Percentiles rank a stretch among this genome's conserved stretches.
phyloP scores from a whole-genome alignment of 2,329 filamentous ascomycete genomes.

The Arthrobotrys sinensis region DNA sequence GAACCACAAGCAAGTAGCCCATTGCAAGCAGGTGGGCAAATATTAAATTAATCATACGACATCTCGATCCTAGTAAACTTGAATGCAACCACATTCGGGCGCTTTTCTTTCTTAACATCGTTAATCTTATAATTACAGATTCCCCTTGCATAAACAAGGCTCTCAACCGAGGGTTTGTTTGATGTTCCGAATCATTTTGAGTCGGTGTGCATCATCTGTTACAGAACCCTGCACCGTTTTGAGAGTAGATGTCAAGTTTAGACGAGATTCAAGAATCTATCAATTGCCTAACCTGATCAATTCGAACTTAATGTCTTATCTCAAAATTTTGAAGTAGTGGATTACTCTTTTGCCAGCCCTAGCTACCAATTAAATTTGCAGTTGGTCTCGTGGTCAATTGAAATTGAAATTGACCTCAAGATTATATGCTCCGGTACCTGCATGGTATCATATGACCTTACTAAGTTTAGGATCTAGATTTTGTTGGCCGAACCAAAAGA shows the following conservation, averaged over 20 bases:
- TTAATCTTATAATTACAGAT: not conserved
- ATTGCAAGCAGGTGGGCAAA: no score
- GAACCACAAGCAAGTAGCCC: no score
- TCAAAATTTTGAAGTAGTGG: no score
- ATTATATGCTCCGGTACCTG: slow-evolving; percentile 2
- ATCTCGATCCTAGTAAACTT: not conserved
- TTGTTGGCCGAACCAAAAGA: not conserved
- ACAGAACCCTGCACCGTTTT: not conserved
- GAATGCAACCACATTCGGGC: not conserved
- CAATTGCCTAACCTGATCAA: slow-evolving; percentile 3
- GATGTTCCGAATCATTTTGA: not conserved
- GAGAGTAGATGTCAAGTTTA: not conserved
- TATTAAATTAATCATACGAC: no score
- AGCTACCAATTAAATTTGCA: not conserved
- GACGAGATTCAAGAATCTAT: not conserved
- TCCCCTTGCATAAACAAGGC: slow-evolving; percentile 5
- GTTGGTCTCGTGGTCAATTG: not conserved
- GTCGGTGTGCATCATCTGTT: not conserved
- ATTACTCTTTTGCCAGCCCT: no score
- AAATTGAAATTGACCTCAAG: not conserved
- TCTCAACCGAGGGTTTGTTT: not conserved
- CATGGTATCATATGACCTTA: slow-evolving; percentile 7
- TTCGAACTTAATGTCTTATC: not conserved
- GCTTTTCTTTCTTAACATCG: not conserved
- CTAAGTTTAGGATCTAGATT: slow-evolving; percentile 1